A percentile compares a stretch with the other conserved stretches of the same genome.
Evolutionary conservation across 441 rosid species (phyloP).

Genomic region (Geranium incanum): DNA sequence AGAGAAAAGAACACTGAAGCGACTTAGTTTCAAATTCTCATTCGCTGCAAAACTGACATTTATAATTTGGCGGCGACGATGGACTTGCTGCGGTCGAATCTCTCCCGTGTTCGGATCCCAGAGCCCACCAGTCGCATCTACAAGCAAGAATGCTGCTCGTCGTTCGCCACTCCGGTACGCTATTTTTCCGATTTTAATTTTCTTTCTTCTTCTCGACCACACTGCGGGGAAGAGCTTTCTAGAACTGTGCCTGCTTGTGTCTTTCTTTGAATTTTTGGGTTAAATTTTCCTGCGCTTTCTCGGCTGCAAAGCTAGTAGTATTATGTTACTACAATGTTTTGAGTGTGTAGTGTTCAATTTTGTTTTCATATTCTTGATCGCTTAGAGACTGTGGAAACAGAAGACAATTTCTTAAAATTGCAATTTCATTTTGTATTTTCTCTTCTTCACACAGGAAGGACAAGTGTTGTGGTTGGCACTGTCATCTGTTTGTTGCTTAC

Average conservation of each 20-base stretch:
- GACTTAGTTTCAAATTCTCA: constrained; percentile 4
- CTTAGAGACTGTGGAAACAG: neutral
- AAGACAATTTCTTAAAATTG: neutral
- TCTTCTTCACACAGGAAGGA: too few relatives aligned
- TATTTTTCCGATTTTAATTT: constrained; percentile 4
- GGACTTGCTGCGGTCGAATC: constrained; percentile 86
- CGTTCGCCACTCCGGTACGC: constrained; percentile 81
- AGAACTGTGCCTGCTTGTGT: neutral
- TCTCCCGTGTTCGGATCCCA: constrained; percentile 93
- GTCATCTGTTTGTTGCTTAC: neutral
- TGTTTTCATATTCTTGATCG: neutral
- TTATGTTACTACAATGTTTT: neutral
- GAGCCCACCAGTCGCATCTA: constrained; percentile 94
- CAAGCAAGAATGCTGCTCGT: constrained; percentile 91
- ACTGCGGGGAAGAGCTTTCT: neutral
- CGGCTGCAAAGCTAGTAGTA: neutral
- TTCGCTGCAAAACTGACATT: neutral
- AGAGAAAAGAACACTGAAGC: neutral
- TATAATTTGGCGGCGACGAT: constrained; percentile 20
- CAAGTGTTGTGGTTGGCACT: neutral
- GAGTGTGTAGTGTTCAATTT: neutral
- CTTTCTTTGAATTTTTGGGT: neutral
- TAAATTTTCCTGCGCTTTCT: neutral
- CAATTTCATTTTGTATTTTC: too few relatives aligned
- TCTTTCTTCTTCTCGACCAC: constrained; percentile 9